Base-by-base conservation (phyloP, 2,329 filamentous ascomycete species). In the Emmonsiellopsis sp. region DNA sequence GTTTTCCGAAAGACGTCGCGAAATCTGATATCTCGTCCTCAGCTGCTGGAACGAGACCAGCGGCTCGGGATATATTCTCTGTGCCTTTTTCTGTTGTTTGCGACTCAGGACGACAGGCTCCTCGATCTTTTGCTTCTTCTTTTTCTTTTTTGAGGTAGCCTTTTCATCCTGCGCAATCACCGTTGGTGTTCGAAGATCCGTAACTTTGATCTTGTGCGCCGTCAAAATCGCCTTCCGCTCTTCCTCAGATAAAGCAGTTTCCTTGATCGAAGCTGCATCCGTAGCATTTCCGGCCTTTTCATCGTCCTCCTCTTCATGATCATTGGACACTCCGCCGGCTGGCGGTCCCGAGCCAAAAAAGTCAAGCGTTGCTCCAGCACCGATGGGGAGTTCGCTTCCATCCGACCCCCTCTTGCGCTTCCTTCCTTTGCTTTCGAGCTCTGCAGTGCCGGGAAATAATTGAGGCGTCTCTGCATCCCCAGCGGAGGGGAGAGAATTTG, bases 131-230 rank as follows among this genome's bases (percentile, higher is more conserved):
- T 77, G 77, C 62, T 82, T 83, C 53, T 76, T 75, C 61, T 80
- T 82, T 60, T 67, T 71, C 67, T 68, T 69, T 58, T 68, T 67
- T 42, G 69, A 66, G 71, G 44, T 71, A 62, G 63, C 45, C 67
- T 66, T 43, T 21, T 64, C 66, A 44, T 70, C 71, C 42, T 73
- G 62, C 10, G 52, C 44, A 40, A 49, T n/a, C 8, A n/a, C 42
- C 11, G 13, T 34, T 10, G 54, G 49, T 7, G 46, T 53, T 27
- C 80, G 81, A n/a, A 95, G 73, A 48, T 94, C 74, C 0, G 87
- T 88, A 40, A 94, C 80, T 68, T 95, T 95, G 59, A 96, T 76
- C 58, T 90, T 87, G 69, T 95, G 89, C 53, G 83, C 85, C 56
- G 84, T 84, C 56, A 95, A 72, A 9, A 92, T 76, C 55, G 84